Evolutionary conservation across 345 rosid genomes (phyloP).

Genomic region (Populus tremula): DNA sequence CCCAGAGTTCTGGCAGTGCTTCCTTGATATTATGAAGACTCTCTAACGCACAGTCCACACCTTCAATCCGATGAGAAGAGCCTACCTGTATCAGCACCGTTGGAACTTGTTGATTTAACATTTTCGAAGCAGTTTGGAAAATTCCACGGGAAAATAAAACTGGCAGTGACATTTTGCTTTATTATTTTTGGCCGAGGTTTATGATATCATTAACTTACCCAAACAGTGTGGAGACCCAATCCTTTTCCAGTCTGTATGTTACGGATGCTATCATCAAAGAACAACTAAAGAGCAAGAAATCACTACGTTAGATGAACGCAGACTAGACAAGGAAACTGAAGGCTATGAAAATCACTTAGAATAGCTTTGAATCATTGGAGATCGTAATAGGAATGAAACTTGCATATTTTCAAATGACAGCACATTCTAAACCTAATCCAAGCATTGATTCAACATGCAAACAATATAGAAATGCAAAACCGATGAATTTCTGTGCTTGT

Average conservation of each 20-base stretch:
- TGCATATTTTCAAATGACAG: too few species aligned
- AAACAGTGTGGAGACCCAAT: slow-evolving; percentile 19
- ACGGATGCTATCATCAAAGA: slow-evolving; percentile 29
- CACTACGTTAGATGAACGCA: neutral
- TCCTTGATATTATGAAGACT: slow-evolving; percentile 82
- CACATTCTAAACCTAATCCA: neutral
- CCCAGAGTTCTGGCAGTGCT: slow-evolving; percentile 78
- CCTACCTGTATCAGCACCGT: slow-evolving; percentile 50
- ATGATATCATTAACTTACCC: slow-evolving; percentile 17
- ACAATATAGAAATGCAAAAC: neutral
- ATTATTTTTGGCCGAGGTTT: neutral
- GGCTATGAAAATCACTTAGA: too few species aligned
- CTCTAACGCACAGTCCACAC: slow-evolving; percentile 67
- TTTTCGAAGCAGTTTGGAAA: too few species aligned
- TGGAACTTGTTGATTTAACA: neutral
- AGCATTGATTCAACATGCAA: neutral
- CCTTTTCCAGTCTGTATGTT: slow-evolving; percentile 17
- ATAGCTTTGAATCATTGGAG: neutral
- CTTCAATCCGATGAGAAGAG: slow-evolving; percentile 53
- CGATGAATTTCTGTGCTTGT: too few species aligned
- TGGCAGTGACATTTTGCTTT: too few species aligned
- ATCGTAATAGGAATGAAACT: neutral
- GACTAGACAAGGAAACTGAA: neutral
- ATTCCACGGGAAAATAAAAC: too few species aligned
- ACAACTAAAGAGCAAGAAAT: slow-evolving; percentile 15